Evolutionary conservation across 108 stramenopile species (phyloP).

Genomic region (Conticribra weissflogii): DNA sequence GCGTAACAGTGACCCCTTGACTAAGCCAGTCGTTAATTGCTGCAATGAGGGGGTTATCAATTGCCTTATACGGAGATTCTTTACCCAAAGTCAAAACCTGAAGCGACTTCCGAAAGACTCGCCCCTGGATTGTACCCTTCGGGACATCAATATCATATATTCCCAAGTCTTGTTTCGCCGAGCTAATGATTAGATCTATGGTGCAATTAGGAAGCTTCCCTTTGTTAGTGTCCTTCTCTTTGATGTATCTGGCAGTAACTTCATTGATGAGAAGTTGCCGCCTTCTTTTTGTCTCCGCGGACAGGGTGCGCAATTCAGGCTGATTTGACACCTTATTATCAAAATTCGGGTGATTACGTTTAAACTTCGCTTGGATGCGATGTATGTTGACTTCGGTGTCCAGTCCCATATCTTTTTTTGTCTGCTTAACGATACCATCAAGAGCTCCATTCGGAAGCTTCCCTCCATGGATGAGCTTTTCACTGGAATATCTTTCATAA

Average conservation of each 20-base stretch:
- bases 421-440: constrained; percentile 1
- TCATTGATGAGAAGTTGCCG: constrained; percentile 22
- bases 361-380: constrained; percentile 6
- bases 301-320: constrained; percentile 11
- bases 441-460: constrained; percentile 9
- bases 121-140: constrained; percentile 10
- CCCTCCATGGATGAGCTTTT: constrained; percentile 11
- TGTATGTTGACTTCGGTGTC: background rate
- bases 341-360: constrained; percentile 10
- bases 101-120: constrained; percentile 14
- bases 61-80: constrained; percentile 11
- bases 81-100: constrained; percentile 9
- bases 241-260: constrained; percentile 19
- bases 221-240: constrained; percentile 6
- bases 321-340: background rate
- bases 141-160: constrained; percentile 29
- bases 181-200: constrained; percentile 1
- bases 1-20: constrained; percentile 9
- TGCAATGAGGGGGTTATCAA: constrained; percentile 16
- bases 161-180: constrained; percentile 22
- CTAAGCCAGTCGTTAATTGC: constrained; percentile 19
- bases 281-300: constrained; percentile 17
- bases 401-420: constrained; percentile 18
- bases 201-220: constrained; percentile 15
- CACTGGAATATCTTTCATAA: constrained; percentile 8